Conservation (phyloP, 345 rosid species). For the Hibiscus syriacus region DNA sequence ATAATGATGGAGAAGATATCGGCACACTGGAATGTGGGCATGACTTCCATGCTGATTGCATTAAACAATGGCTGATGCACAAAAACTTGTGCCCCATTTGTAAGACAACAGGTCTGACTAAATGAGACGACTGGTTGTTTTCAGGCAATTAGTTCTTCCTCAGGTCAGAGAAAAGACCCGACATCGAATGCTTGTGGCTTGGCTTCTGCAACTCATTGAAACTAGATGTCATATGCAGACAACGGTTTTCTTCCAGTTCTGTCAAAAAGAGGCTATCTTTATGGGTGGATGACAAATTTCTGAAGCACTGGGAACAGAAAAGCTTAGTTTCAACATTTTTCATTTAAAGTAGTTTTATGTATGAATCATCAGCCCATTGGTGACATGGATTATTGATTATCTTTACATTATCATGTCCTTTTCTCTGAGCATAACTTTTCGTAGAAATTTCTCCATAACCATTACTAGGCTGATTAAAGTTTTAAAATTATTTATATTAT, state of each 20-base stretch:
- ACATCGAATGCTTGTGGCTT: background rate
- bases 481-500: too few relatives aligned
- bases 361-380: too few relatives aligned
- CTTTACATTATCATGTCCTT: background rate
- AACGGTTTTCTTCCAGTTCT: background rate
- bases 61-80: slow-evolving; percentile 72
- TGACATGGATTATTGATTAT: background rate
- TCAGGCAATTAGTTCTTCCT: slow-evolving; percentile 7
- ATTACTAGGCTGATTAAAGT: background rate
- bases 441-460: background rate
- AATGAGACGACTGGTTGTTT: slow-evolving; percentile 17
- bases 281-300: slow-evolving; percentile 13
- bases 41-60: slow-evolving; percentile 57
- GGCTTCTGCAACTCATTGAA: slow-evolving; percentile 7
- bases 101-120: slow-evolving; percentile 55
- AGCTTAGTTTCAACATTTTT: slow-evolving; percentile 6
- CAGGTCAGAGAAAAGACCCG: background rate
- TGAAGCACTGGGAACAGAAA: slow-evolving; percentile 1
- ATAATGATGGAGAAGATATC: slow-evolving; percentile 48
- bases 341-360: slow-evolving; percentile 11
- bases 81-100: slow-evolving; percentile 90
- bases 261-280: background rate
- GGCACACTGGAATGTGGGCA: slow-evolving; percentile 78
- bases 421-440: background rate
- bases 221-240: slow-evolving; percentile 3